phyloP scores from a whole-genome alignment of 768 basidiomycete species.

The Kwoniella heveanensis region DNA sequence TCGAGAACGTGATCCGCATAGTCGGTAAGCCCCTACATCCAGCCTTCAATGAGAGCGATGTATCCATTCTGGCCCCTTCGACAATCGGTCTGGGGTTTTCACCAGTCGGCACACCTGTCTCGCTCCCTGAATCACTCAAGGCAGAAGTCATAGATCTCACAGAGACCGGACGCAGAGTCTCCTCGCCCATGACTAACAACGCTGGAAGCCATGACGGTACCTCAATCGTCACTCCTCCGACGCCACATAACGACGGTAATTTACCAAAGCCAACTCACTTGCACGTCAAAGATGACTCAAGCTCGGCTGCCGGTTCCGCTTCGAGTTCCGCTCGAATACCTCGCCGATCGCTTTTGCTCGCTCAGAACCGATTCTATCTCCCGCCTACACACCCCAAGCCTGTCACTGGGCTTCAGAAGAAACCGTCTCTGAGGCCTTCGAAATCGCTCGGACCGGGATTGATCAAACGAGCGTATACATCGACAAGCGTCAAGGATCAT shows the following conservation, averaged over 20 bases:
- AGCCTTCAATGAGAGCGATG: constrained; percentile 11
- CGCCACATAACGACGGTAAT: constrained; percentile 12
- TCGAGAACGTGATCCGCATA: constrained; percentile 1
- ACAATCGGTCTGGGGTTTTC: constrained; percentile 20
- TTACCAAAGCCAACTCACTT: constrained; percentile 1
- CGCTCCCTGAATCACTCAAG: constrained; percentile 29
- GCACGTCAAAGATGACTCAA: background rate
- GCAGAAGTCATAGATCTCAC: constrained; percentile 30
- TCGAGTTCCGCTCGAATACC: constrained; percentile 7
- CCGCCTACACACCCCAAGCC: constrained; percentile 10
- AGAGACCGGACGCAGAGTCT: constrained; percentile 5
- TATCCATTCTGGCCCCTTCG: constrained; percentile 24
- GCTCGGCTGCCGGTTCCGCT: background rate
- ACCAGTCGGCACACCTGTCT: constrained; percentile 21
- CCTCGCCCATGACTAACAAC: constrained; percentile 4
- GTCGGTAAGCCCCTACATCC: constrained; percentile 22
- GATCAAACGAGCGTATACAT: constrained; percentile 21
- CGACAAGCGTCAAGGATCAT: background rate
- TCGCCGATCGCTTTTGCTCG: constrained; percentile 17
- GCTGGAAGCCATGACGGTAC: background rate
- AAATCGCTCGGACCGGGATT: constrained; percentile 15
- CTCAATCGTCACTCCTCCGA: constrained; percentile 1
- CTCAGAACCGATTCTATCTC: constrained; percentile 23
- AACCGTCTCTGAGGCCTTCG: constrained; percentile 10
- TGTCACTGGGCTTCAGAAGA: background rate